Evolutionary conservation across 805 yeast genomes (phyloP), one percentile per base, ranked within the genome.

Genomic region (Komagataella mondaviorum): DNA sequence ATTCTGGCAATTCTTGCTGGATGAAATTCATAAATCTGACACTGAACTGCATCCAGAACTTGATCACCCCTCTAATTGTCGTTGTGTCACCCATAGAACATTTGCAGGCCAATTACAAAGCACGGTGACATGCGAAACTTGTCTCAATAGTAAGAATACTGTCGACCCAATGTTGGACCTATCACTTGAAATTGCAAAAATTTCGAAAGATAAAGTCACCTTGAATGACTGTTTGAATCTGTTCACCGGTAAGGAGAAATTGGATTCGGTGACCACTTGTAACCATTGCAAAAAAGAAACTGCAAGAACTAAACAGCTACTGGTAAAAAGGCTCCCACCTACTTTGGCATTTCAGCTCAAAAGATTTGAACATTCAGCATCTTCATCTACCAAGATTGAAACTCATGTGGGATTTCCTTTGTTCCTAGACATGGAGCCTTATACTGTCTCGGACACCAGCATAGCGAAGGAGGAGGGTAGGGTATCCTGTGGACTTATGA

Each of bases 151-250:
- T 23, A 82, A 87, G n/a, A 69, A 68, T 43, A 87, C 93, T 0
- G 71, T 81, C 24, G 99, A 93, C 63, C 97, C 97, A 4, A 80
- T 87, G 72, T 75, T 93, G 68, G 99, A 93, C 63, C 66, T 93
- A 23, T 86, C 96, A 2, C 71, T 93, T 53, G 96, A 88, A 60
- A 79, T 90, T 51, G 63, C 68, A 48, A 57, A 56, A 23, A 53
- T 53, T 23, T 57, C 58, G 16, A 48, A 58, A 54, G 36, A 55
- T 17, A 51, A 64, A 20, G 48, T 62, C 12, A 59, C 72, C 4
- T 65, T 91, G 24, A 71, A 73, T 51, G 80, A 80, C 51, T 88
- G 96, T 65, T 72, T 89, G 20, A 75, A 76, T 55, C 77, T 83
- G 63, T 93, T 88, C 66, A 91, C 96, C 8, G 72, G 75, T 52